A percentile compares a stretch with the other conserved stretches of the same genome.
Evolutionary conservation across 345 rosid genomes (phyloP).

Genomic region (Gossypium rotundifolium): DNA sequence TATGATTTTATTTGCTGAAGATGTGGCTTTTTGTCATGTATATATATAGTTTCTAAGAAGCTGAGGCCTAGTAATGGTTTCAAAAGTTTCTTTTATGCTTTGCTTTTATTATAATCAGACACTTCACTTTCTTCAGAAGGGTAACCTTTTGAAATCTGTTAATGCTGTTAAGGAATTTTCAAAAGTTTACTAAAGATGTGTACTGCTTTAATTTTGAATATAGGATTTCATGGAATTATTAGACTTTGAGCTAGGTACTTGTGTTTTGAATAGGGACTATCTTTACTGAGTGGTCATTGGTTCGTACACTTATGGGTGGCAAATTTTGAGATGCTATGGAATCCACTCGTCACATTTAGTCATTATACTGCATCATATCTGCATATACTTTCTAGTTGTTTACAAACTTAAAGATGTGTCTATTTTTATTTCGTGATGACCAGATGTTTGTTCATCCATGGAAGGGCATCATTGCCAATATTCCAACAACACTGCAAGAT

Average conservation of each 20-base stretch:
- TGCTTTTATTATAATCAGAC: neutral
- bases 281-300: neutral
- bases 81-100: neutral
- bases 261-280: neutral
- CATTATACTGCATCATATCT: neutral
- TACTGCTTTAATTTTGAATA: neutral
- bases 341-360: neutral
- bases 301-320: neutral
- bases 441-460: conserved; percentile 57
- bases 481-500: conserved; percentile 28
- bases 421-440: neutral
- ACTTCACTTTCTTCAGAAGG: neutral
- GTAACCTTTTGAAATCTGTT: neutral
- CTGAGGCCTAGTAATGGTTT: neutral
- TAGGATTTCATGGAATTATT: neutral
- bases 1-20: neutral
- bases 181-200: neutral
- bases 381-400: neutral
- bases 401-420: neutral
- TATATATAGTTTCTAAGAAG: neutral
- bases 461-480: conserved; percentile 62
- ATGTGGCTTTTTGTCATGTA: neutral
- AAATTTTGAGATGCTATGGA: neutral
- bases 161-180: neutral
- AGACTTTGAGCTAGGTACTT: neutral